Evolutionary conservation across 2,329 filamentous ascomycete species (phyloP).

Genomic region (Aspergillus ochraceus): DNA sequence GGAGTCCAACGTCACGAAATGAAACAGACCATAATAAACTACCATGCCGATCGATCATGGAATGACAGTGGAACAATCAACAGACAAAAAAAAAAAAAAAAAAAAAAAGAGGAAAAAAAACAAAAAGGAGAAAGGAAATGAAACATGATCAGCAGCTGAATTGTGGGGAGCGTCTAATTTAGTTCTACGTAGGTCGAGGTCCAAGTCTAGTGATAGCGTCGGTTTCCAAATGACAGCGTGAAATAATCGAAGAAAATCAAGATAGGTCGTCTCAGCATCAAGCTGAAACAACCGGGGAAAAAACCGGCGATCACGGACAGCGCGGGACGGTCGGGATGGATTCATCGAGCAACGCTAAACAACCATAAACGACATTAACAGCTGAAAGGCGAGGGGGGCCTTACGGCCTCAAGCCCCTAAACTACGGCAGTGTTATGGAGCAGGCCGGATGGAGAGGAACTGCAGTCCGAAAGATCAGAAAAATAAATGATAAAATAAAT

Average conservation of each 20-base stretch:
- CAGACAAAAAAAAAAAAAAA: not conserved
- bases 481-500: not conserved
- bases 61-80: not conserved
- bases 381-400: not conserved
- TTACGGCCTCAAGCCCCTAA: not conserved
- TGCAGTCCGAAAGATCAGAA: not conserved
- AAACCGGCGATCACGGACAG: not conserved
- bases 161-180: not conserved
- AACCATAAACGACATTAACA: not conserved
- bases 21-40: not conserved
- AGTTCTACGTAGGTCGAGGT: not conserved
- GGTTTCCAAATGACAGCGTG: too few species aligned
- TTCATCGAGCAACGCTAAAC: not conserved
- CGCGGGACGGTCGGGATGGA: not conserved
- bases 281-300: not conserved
- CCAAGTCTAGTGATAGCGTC: too few species aligned
- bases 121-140: not conserved
- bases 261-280: not conserved
- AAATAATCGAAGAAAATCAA: not conserved
- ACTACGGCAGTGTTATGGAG: not conserved
- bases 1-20: not conserved
- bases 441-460: not conserved
- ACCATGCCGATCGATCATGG: not conserved
- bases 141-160: not conserved
- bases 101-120: not conserved